phyloP scores from a whole-genome alignment of 2,329 filamentous ascomycete genomes.

The Penicillium sclerotiorum region DNA sequence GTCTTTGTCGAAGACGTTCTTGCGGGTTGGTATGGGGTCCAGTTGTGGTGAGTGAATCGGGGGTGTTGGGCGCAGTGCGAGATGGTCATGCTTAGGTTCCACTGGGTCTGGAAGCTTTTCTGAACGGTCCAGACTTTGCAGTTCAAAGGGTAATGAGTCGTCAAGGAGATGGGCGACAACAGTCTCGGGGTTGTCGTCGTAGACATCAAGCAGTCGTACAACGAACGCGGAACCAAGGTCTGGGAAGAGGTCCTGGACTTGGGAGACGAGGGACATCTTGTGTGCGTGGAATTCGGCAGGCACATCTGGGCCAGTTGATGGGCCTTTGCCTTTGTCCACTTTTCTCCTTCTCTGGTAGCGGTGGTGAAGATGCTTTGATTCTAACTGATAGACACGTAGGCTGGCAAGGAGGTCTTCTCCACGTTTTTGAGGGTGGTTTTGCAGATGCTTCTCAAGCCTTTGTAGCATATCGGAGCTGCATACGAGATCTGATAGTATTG shows the following conservation, averaged over 20 bases:
- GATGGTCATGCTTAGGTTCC: conserved; percentile 54
- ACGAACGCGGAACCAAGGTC: conserved; percentile 83
- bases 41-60: conserved; percentile 32
- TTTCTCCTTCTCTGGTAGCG: conserved; percentile 45
- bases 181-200: conserved; percentile 73
- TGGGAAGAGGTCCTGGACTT: conserved; percentile 92
- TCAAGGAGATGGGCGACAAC: conserved; percentile 82
- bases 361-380: conserved; percentile 42
- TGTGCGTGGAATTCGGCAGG: conserved; percentile 69
- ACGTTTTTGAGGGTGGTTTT: conserved; percentile 41
- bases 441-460: conserved; percentile 42
- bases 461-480: conserved; percentile 74
- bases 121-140: conserved; percentile 64
- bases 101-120: conserved; percentile 51
- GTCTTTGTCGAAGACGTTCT: conserved; percentile 79
- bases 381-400: conserved; percentile 42
- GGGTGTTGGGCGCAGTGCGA: conserved; percentile 58
- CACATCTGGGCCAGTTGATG: conserved; percentile 28
- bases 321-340: conserved; percentile 46
- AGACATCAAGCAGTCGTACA: conserved; percentile 76
- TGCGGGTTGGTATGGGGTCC: conserved; percentile 49
- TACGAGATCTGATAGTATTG: conserved; percentile 78
- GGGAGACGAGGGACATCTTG: conserved; percentile 79
- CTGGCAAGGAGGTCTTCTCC: conserved; percentile 44
- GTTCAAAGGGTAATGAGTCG: conserved; percentile 69